Percentiles rank a stretch among this genome's conserved stretches.
These are phyloP conservation scores for Pythium vanterpoolii DNA, from an alignment of 352 stramenopile genomes.

Conservation along the genomic window DNA sequence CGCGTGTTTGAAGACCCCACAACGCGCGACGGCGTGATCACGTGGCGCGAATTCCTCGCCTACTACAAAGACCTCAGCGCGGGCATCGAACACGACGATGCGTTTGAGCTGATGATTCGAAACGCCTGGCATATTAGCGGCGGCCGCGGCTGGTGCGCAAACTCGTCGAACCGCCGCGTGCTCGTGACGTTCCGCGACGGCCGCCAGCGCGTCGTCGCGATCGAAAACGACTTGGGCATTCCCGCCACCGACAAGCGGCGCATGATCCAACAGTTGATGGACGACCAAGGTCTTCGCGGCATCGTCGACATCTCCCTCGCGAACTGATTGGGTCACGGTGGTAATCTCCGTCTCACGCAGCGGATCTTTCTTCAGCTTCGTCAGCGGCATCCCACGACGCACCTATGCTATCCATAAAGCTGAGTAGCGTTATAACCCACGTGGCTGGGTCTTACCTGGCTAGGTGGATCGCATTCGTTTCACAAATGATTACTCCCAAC, in stretches of 20 bases:
- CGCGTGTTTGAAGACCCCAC: slow-evolving; percentile 53
- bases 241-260: slow-evolving; percentile 37
- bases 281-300: slow-evolving; percentile 45
- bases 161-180: slow-evolving; percentile 69
- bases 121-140: slow-evolving; percentile 87
- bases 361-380: neutral
- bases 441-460: too few relatives aligned
- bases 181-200: slow-evolving; percentile 69
- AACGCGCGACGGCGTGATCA: slow-evolving; percentile 52
- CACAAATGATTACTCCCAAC: too few relatives aligned
- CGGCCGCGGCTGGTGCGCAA: slow-evolving; percentile 67
- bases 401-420: too few relatives aligned
- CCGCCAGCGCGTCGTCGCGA: slow-evolving; percentile 61
- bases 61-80: slow-evolving; percentile 91
- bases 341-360: neutral
- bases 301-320: slow-evolving; percentile 55
- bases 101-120: slow-evolving; percentile 84
- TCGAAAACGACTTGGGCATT: slow-evolving; percentile 72
- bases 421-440: too few relatives aligned
- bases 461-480: too few relatives aligned
- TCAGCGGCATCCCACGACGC: neutral
- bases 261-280: slow-evolving; percentile 47
- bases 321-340: slow-evolving; percentile 20
- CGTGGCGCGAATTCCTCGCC: slow-evolving; percentile 80
- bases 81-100: slow-evolving; percentile 76